Conservation (phyloP, 2,329 filamentous ascomycete genomes). For the Trichophyton schoenleinii region DNA sequence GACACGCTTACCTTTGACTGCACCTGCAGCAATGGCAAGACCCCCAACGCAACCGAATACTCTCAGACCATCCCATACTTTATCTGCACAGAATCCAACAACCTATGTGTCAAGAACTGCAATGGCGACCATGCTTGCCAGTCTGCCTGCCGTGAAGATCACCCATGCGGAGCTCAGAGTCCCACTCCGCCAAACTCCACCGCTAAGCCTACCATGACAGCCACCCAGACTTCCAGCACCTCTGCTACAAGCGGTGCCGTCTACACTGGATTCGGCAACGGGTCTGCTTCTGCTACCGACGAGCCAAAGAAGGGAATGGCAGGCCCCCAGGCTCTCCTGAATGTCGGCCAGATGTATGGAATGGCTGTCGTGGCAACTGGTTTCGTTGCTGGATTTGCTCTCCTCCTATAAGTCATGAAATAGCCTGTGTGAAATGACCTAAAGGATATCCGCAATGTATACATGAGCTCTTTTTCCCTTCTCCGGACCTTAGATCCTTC, state of each 20-base stretch:
- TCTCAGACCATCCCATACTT: constrained; percentile 52
- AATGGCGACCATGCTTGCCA: constrained; percentile 38
- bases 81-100: constrained; percentile 46
- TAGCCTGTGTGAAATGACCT: background rate
- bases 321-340: constrained; percentile 31
- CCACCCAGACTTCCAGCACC: constrained; percentile 24
- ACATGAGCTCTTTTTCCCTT: background rate
- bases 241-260: constrained; percentile 26
- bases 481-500: background rate
- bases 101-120: constrained; percentile 43
- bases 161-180: constrained; percentile 51
- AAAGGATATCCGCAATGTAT: background rate
- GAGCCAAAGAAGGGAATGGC: constrained; percentile 20
- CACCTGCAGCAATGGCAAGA: constrained; percentile 41
- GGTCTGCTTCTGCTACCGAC: constrained; percentile 22
- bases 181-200: constrained; percentile 44
- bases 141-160: constrained; percentile 38
- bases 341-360: constrained; percentile 45
- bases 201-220: constrained; percentile 25
- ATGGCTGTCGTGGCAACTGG: constrained; percentile 42
- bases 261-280: constrained; percentile 35
- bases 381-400: constrained; percentile 46
- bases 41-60: constrained; percentile 50
- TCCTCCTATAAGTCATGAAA: constrained; percentile 26
- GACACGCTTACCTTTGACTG: constrained; percentile 43